These are phyloP conservation scores for Vitellaria paradoxa DNA, from an alignment of 179 eudicot species.

Conservation along the genomic window DNA sequence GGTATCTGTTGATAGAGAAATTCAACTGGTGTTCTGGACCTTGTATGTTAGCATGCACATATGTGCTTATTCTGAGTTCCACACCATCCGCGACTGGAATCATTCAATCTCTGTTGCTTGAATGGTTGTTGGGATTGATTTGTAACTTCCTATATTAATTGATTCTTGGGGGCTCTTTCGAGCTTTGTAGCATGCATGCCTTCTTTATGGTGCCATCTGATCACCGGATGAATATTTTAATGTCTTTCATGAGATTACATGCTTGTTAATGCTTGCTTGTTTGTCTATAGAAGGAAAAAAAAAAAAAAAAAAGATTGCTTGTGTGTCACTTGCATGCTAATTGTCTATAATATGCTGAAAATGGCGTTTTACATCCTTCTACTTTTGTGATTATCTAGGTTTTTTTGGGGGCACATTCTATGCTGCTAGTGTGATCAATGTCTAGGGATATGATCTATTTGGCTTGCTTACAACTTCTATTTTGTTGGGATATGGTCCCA, in stretches of 20 bases:
- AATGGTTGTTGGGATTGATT: neutral
- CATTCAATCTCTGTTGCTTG: neutral
- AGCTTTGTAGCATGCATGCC: neutral
- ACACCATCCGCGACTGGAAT: neutral
- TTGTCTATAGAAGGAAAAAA: too few relatives aligned
- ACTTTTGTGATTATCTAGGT: neutral
- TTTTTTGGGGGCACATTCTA: neutral
- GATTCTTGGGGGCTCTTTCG: neutral
- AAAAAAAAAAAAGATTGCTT: neutral
- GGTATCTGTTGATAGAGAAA: neutral
- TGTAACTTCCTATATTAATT: neutral
- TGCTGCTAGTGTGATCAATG: neutral
- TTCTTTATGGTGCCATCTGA: conserved; percentile 5
- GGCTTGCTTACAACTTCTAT: neutral
- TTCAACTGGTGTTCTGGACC: neutral
- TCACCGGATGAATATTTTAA: neutral
- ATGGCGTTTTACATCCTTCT: neutral
- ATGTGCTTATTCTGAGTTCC: neutral
- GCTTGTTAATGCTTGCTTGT: too few relatives aligned
- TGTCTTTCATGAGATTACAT: neutral
- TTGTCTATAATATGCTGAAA: neutral
- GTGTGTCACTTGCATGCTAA: neutral
- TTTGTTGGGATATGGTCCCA: neutral
- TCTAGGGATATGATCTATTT: conserved; percentile 1
- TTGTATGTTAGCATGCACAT: neutral